A percentile compares a stretch with the other conserved stretches of the same genome.
Conservation (phyloP, 2,329 filamentous ascomycete genomes). For the Penicillium frequentans region DNA sequence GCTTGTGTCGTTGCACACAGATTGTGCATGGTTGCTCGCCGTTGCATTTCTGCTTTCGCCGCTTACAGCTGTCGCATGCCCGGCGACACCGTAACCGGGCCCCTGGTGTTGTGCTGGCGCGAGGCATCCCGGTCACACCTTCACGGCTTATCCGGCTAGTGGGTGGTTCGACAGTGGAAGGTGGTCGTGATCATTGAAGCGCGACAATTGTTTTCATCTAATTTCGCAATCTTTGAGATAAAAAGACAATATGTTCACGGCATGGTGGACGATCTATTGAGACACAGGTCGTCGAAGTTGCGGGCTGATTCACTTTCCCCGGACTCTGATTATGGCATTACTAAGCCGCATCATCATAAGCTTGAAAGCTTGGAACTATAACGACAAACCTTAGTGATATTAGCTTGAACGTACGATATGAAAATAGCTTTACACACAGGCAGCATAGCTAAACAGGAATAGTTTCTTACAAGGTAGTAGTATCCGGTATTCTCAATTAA, state of each 20-base stretch:
- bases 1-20: conserved; percentile 46
- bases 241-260: neutral
- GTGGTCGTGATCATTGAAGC: conserved; percentile 8
- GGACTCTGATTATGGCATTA: neutral
- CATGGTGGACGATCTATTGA: neutral
- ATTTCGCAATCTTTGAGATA: neutral
- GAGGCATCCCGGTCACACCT: conserved; percentile 26
- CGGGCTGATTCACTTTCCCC: conserved; percentile 17
- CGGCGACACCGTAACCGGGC: conserved; percentile 37
- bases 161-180: neutral
- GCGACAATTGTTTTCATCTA: neutral
- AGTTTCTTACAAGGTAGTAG: too few species aligned
- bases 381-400: too few species aligned
- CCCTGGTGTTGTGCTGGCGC: conserved; percentile 30
- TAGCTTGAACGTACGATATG: too few species aligned
- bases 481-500: too few species aligned
- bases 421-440: too few species aligned
- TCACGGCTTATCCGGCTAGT: conserved; percentile 11
- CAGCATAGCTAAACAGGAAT: too few species aligned
- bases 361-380: neutral
- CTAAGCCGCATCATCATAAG: neutral
- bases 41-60: conserved; percentile 54
- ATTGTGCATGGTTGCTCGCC: conserved; percentile 53
- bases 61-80: conserved; percentile 49
- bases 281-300: neutral